Base-by-base conservation (phyloP, 495 filamentous ascomycete genomes). In the Penicillium angulare region DNA sequence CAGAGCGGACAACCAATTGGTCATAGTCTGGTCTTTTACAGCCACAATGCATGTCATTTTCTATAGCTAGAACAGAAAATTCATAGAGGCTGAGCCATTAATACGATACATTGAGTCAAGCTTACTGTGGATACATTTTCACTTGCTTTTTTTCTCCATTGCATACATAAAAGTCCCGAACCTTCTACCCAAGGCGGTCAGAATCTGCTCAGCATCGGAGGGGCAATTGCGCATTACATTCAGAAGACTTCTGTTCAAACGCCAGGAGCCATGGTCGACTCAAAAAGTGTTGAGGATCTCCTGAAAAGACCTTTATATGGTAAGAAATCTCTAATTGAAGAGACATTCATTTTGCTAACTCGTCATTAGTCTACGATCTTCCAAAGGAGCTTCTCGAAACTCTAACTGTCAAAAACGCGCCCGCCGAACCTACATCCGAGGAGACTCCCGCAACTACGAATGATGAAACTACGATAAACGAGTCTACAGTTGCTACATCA, bases 291-390 rank as follows among this genome's bases (percentile, higher is more conserved):
- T 21, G 78, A 85, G 42, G 79, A 84, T 26, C 61, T 86, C 22
- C 60, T 87, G 26, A 83, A 79, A 61, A 74, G 78, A 41, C 82
- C 86, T 24, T 63, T 89, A 4, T 88, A 89, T 68, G 78, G 86
- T 53, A 45, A 0, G 43, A 24, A 13, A 31, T 16, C 17, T 7
- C n/a, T 15, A 8, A n/a, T 12, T 24, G 7, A 26, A 12, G 13
- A 26, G 15, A 2, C 35, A 10, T 10, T 29, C 36, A 22, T 43
- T 10, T 22, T 31, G 23, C 64, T 75, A 45, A 75, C 53, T 18
- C 29, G 31, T 26, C 7, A 18, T 15, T 17, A 91, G 88, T 96
- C 36, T 98, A 92, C 67, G 87, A 96, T 64, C 81, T 98, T 18
- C 91, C 92, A 8, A 66, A 75, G 47, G 85, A 90, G 63, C 77